A percentile compares a stretch with the other conserved stretches of the same genome.
Conservation (phyloP, 2,329 filamentous ascomycete genomes). For the Neocatenulostroma microsporum region DNA sequence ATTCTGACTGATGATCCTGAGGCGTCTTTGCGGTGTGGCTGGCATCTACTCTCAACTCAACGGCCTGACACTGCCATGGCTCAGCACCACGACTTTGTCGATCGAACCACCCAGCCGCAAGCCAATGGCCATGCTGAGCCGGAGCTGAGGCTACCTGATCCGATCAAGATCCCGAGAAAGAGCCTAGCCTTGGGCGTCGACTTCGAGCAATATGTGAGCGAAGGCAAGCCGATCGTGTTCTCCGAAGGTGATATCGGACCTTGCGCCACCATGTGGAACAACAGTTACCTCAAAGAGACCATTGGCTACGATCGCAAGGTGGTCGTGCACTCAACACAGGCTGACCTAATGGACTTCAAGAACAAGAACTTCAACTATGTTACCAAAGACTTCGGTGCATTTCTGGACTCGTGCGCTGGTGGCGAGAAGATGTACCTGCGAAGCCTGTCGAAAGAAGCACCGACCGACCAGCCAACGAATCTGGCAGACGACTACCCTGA, state of each 20-base stretch:
- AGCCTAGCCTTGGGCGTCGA: slow-evolving; percentile 46
- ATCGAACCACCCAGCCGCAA: slow-evolving; percentile 1
- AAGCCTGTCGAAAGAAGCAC: slow-evolving; percentile 61
- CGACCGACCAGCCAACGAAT: slow-evolving; percentile 61
- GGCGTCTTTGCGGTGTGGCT: slow-evolving; percentile 17
- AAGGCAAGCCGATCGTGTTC: slow-evolving; percentile 57
- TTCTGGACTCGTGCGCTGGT: slow-evolving; percentile 52
- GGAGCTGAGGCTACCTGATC: slow-evolving; percentile 13
- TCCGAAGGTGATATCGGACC: slow-evolving; percentile 57
- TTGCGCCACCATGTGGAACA: slow-evolving; percentile 61
- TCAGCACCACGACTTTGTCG: slow-evolving; percentile 1
- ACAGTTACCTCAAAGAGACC: slow-evolving; percentile 56
- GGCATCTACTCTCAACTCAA: slow-evolving; percentile 21
- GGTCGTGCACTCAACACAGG: slow-evolving; percentile 62
- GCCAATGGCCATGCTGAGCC: slow-evolving; percentile 6
- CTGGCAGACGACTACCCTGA: slow-evolving; percentile 63
- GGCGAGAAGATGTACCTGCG: slow-evolving; percentile 69
- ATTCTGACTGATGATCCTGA: slow-evolving; percentile 21
- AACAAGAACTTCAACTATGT: slow-evolving; percentile 75
- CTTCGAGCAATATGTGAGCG: slow-evolving; percentile 53
- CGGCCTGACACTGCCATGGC: slow-evolving; percentile 9
- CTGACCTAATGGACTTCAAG: slow-evolving; percentile 67
- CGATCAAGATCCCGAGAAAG: slow-evolving; percentile 43
- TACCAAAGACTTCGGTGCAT: slow-evolving; percentile 58
- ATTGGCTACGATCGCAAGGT: slow-evolving; percentile 59